A percentile compares a stretch with the other conserved stretches of the same genome.
phyloP scores from a whole-genome alignment of 768 basidiomycete species.

The Pleurotus giganteus region DNA sequence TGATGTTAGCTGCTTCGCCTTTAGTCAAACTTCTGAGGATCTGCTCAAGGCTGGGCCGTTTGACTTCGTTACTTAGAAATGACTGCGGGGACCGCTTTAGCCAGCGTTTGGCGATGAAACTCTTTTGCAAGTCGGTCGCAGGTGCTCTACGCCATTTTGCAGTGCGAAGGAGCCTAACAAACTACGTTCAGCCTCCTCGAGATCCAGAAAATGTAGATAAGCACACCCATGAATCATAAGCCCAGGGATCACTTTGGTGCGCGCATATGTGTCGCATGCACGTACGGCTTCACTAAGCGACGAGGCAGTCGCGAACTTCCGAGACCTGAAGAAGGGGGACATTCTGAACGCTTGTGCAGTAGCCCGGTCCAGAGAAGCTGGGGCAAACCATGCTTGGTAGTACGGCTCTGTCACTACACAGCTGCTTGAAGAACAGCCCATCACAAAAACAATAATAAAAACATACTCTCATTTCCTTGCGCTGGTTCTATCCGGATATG shows the following conservation, averaged over 20 bases:
- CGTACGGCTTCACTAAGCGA: slow-evolving; percentile 59
- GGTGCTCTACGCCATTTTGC: slow-evolving; percentile 66
- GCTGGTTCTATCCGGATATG: slow-evolving; percentile 59
- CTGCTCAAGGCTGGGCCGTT: slow-evolving; percentile 19
- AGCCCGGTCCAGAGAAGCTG: slow-evolving; percentile 42
- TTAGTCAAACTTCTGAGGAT: slow-evolving; percentile 55
- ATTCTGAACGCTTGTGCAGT: slow-evolving; percentile 44
- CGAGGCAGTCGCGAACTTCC: slow-evolving; percentile 51
- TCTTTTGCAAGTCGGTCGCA: slow-evolving; percentile 61
- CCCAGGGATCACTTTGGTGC: slow-evolving; percentile 52
- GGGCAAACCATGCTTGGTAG: slow-evolving; percentile 55
- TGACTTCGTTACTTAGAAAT: slow-evolving; percentile 17
- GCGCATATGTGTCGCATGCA: slow-evolving; percentile 69
- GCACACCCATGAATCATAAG: slow-evolving; percentile 46
- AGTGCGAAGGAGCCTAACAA: slow-evolving; percentile 51
- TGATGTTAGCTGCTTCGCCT: slow-evolving; percentile 77
- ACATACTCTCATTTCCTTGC: slow-evolving; percentile 32
- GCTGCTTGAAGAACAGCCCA: slow-evolving; percentile 18
- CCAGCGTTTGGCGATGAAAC: slow-evolving; percentile 54
- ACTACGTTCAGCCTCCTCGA: background rate
- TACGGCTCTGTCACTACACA: slow-evolving; percentile 23
- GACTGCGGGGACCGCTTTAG: slow-evolving; percentile 18
- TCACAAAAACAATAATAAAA: background rate
- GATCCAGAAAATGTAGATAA: background rate
- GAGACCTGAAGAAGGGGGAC: slow-evolving; percentile 53